phyloP scores from a whole-genome alignment of 768 basidiomycete genomes.

The Rhodocollybia butyracea region DNA sequence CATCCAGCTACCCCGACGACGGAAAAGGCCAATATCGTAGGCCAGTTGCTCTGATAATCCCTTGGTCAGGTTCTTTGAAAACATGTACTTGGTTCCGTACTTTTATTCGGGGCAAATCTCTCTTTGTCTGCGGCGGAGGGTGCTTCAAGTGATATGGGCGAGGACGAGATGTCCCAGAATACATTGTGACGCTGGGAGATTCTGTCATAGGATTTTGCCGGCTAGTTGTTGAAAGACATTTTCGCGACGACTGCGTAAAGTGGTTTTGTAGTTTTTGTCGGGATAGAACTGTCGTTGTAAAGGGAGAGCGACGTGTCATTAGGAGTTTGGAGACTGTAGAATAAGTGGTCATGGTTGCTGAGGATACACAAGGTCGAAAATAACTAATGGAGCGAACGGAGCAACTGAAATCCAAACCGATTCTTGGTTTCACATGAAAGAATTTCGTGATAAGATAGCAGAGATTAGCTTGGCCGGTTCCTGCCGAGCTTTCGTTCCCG shows the following conservation, averaged over 20 bases:
- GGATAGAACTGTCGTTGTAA: not conserved
- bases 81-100: not conserved
- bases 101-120: not conserved
- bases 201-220: not conserved
- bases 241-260: not conserved
- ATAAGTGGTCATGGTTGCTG: not conserved
- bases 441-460: too few relatives aligned
- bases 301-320: not conserved
- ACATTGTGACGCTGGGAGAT: not conserved
- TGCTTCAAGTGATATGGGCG: constrained; percentile 5
- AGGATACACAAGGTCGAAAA: not conserved
- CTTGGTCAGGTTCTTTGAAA: not conserved
- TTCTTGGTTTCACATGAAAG: too few relatives aligned
- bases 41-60: constrained; percentile 27
- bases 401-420: too few relatives aligned
- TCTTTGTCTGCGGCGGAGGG: not conserved
- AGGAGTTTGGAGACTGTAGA: not conserved
- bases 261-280: not conserved
- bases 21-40: constrained; percentile 35
- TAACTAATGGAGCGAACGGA: not conserved
- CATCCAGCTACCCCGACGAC: constrained; percentile 43
- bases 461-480: too few relatives aligned
- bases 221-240: not conserved
- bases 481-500: too few relatives aligned
- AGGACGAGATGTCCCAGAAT: constrained; percentile 6